Evolutionary conservation across 1,284 basidiomycete genomes (phyloP).

Genomic region (Coniferiporia weirii): DNA sequence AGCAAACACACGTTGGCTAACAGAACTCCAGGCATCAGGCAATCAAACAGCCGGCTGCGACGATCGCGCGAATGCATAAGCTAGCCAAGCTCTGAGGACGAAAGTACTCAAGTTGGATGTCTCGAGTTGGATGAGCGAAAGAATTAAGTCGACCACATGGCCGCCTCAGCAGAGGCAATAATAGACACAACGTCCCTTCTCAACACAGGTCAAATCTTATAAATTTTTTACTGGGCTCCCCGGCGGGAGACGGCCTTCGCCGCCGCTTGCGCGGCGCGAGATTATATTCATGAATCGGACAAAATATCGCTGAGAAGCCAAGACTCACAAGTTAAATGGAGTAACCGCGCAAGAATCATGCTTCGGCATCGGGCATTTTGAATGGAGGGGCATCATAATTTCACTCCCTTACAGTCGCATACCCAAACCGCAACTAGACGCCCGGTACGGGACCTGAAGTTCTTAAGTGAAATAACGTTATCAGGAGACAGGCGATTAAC

Average conservation of each 20-base stretch:
- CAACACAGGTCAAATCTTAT: not conserved
- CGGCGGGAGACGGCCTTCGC: no score
- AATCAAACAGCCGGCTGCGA: not conserved
- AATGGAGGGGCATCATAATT: not conserved
- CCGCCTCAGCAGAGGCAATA: not conserved
- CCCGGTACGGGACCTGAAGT: not conserved
- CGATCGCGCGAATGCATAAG: not conserved
- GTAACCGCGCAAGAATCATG: not conserved
- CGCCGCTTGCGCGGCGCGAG: no score
- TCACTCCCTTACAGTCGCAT: no score
- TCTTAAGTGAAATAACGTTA: not conserved
- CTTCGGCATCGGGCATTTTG: not conserved
- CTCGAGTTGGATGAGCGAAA: no score
- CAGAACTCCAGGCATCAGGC: no score
- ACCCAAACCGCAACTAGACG: no score
- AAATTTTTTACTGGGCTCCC: not conserved
- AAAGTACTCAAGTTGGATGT: no score
- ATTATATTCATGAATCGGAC: not conserved
- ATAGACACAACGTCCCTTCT: not conserved
- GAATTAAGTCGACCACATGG: not conserved
- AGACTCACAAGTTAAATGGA: not conserved
- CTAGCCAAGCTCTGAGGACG: no score
- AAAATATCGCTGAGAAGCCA: not conserved
- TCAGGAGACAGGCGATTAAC: not conserved
- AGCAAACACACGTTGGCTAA: not conserved